Conservation (phyloP, 805 yeast species). For the Jamesozyma rosinii region DNA sequence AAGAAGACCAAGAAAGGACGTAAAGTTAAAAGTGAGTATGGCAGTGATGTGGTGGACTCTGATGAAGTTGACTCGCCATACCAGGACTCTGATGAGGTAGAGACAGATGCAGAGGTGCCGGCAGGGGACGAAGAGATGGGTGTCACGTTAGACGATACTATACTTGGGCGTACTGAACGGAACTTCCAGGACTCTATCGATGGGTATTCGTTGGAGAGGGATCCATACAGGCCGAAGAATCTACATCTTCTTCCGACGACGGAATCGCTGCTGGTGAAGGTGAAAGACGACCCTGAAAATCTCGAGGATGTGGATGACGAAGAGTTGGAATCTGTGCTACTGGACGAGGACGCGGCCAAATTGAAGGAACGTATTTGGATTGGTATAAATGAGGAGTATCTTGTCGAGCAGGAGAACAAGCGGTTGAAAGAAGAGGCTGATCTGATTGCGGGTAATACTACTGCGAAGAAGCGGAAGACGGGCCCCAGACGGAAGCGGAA, state of each 20-base stretch:
- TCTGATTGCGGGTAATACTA: constrained; percentile 67
- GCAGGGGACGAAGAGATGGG: constrained; percentile 5
- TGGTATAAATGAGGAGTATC: constrained; percentile 76
- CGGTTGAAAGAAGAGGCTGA: constrained; percentile 81
- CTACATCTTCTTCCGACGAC: constrained; percentile 53
- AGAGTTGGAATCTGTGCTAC: constrained; percentile 52
- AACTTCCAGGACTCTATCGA: constrained; percentile 28
- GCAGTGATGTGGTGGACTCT: constrained; percentile 1
- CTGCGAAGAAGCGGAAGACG: constrained; percentile 39
- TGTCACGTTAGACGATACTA: constrained; percentile 6
- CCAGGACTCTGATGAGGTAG: constrained; percentile 5
- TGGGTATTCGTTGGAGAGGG: constrained; percentile 31
- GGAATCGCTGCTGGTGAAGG: constrained; percentile 39
- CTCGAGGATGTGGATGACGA: constrained; percentile 78
- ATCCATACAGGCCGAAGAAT: constrained; percentile 45
- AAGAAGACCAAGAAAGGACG: constrained; percentile 4
- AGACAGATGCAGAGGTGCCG: constrained; percentile 13
- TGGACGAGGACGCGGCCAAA: constrained; percentile 60
- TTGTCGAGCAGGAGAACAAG: constrained; percentile 77
- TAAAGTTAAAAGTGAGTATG: constrained; percentile 2
- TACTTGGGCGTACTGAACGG: constrained; percentile 1
- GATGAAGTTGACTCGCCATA: background rate
- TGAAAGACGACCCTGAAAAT: constrained; percentile 53
- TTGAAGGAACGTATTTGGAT: constrained; percentile 83
- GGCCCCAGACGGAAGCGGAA: constrained; percentile 19